Evolutionary conservation across 163 green algal species (phyloP).

Genomic region (Coccomyxa subellipsoidea): DNA sequence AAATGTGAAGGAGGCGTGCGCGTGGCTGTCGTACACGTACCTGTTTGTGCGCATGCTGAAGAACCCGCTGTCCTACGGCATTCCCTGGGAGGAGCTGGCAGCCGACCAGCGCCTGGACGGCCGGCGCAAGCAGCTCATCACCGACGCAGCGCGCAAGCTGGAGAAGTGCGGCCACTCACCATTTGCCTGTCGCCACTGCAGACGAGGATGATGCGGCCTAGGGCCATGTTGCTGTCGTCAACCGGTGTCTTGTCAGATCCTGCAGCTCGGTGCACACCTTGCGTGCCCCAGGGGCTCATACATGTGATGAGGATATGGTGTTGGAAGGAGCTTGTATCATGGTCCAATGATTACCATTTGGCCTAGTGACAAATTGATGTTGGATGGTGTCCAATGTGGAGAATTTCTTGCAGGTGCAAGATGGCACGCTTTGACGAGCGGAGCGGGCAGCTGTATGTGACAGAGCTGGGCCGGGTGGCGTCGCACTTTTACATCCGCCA

Average conservation of each 20-base stretch:
- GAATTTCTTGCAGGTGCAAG: slow-evolving; percentile 28
- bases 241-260: too few species aligned
- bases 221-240: too few species aligned
- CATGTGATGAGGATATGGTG: too few species aligned
- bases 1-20: slow-evolving; percentile 73
- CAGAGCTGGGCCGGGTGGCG: slow-evolving; percentile 92
- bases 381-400: too few species aligned
- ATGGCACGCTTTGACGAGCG: slow-evolving; percentile 85
- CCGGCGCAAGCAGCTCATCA: slow-evolving; percentile 72
- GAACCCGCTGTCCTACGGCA: slow-evolving; percentile 92
- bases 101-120: slow-evolving; percentile 53
- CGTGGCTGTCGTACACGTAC: slow-evolving; percentile 96
- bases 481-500: slow-evolving; percentile 94
- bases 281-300: too few species aligned
- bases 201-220: too few species aligned
- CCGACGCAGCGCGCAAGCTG: slow-evolving; percentile 69
- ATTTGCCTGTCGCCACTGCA: too few species aligned
- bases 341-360: too few species aligned
- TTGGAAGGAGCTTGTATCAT: too few species aligned
- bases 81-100: slow-evolving; percentile 84
- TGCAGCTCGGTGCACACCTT: too few species aligned
- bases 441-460: slow-evolving; percentile 86
- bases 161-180: slow-evolving; percentile 20
- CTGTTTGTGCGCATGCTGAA: slow-evolving; percentile 84
- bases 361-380: too few species aligned